Evolutionary conservation across 2,329 filamentous ascomycete species (phyloP), one percentile per base, ranked within the genome.

Genomic region (Esteya vermicola): DNA sequence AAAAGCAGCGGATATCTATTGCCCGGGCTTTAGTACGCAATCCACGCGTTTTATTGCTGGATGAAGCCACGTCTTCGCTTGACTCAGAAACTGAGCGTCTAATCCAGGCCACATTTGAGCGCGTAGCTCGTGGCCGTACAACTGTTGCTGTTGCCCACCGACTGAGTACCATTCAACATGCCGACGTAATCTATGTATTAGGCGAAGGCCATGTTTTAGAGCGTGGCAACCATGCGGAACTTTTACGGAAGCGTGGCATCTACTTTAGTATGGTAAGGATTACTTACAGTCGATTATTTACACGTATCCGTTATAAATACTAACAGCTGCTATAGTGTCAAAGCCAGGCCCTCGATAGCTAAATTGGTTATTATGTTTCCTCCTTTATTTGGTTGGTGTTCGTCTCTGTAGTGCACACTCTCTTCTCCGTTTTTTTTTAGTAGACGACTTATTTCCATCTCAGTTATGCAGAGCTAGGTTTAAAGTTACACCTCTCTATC

Each of bases 91-190:
- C 68, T 33, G 70, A 74, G 54, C 64, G 70, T 52, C 59, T 72
- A n/a, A 70, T 75, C 12, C 71, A 86, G 55, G 64, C 61, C 1
- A 79, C 81, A 0, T 73, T 88, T 51, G 78, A 84, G 60, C 65
- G 63, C 35, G 74, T 73, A 0, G 68, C 65, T 2, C 62, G 64
- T 43, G 70, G 70, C 3, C 60, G 70, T 6, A 76, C 83, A 3
- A 83, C 82, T 43, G 64, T 89, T 4, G 80, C 81, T 5, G 81
- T 89, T 9, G 83, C 83, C 1, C 84, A 88, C 55, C 66, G 82
- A 12, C 63, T 88, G 9, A 46, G 43, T 21, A 50, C 47, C 1
- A 45, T 49, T 9, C 42, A 46, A 23, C 41, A 43, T 10, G 47
- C 47, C 10, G 45, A 48, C 12, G 32, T 43, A 13, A 36, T 36